phyloP scores from a whole-genome alignment of 2,329 filamentous ascomycete species.

The Aspergillus persii region DNA sequence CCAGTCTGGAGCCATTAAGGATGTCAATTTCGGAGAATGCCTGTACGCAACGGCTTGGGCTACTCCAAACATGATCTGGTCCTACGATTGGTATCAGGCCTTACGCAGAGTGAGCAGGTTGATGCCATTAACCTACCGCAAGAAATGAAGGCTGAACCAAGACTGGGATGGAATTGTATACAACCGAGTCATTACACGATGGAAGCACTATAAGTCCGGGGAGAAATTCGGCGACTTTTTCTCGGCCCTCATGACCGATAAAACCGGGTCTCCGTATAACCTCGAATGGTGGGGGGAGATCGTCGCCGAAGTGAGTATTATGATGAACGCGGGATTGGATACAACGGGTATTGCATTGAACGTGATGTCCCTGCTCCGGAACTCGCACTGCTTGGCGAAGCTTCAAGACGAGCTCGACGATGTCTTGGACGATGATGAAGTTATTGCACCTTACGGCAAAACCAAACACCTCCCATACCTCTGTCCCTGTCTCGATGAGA shows the following conservation, averaged over 20 bases:
- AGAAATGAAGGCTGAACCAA: slow-evolving; percentile 17
- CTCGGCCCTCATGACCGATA: slow-evolving; percentile 50
- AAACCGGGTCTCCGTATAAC: slow-evolving; percentile 38
- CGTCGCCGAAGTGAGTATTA: slow-evolving; percentile 49
- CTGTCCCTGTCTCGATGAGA: slow-evolving; percentile 51
- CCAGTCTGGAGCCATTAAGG: slow-evolving; percentile 19
- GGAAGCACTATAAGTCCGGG: slow-evolving; percentile 33
- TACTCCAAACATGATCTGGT: slow-evolving; percentile 22
- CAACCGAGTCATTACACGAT: slow-evolving; percentile 17
- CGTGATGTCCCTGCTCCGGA: slow-evolving; percentile 50
- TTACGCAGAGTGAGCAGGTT: slow-evolving; percentile 16
- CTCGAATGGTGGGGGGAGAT: slow-evolving; percentile 60
- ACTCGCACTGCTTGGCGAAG: slow-evolving; percentile 39
- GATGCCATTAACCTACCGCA: slow-evolving; percentile 17
- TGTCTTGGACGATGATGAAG: slow-evolving; percentile 40
- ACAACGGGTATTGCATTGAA: slow-evolving; percentile 53
- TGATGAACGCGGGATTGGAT: slow-evolving; percentile 48
- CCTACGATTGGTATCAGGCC: slow-evolving; percentile 21
- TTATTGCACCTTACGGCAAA: slow-evolving; percentile 48
- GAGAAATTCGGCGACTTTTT: slow-evolving; percentile 60
- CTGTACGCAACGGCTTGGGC: slow-evolving; percentile 11
- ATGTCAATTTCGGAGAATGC: slow-evolving; percentile 20
- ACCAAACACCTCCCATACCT: slow-evolving; percentile 51
- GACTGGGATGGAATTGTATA: slow-evolving; percentile 22
- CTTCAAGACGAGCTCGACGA: slow-evolving; percentile 46